A percentile compares a stretch with the other conserved stretches of the same genome.
Evolutionary conservation across 371 early-diverging fungal species (phyloP).

Genomic region (Entomophthora muscae): DNA sequence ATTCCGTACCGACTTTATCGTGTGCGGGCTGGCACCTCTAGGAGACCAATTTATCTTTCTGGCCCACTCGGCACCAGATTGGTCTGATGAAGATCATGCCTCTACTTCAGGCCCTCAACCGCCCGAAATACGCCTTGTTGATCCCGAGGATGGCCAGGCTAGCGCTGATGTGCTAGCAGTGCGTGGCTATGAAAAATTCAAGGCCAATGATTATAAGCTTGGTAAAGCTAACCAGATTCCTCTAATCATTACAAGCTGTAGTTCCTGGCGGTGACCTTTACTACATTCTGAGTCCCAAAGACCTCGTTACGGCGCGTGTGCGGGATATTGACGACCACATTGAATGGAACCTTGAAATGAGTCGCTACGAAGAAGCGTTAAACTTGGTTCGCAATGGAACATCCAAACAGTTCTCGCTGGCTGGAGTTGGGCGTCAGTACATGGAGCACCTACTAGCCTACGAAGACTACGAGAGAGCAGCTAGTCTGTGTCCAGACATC

Average conservation of each 20-base stretch:
- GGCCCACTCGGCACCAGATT: slow-evolving; percentile 30
- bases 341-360: slow-evolving; percentile 69
- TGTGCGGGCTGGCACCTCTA: slow-evolving; percentile 75
- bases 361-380: slow-evolving; percentile 64
- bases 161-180: slow-evolving; percentile 71
- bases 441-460: slow-evolving; percentile 49
- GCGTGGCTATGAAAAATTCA: slow-evolving; percentile 63
- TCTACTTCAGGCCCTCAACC: slow-evolving; percentile 28
- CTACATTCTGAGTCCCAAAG: slow-evolving; percentile 81
- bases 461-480: slow-evolving; percentile 51
- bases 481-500: slow-evolving; percentile 42
- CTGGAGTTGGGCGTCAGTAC: slow-evolving; percentile 69
- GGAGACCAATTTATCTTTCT: slow-evolving; percentile 54
- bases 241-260: not conserved
- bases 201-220: slow-evolving; percentile 81
- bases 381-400: too few species aligned
- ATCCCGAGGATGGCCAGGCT: slow-evolving; percentile 54
- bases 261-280: slow-evolving; percentile 45
- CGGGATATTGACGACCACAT: slow-evolving; percentile 81
- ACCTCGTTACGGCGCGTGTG: slow-evolving; percentile 71
- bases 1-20: slow-evolving; percentile 71
- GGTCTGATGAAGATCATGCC: not conserved
- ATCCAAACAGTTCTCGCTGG: too few species aligned
- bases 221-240: slow-evolving; percentile 11
- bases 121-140: slow-evolving; percentile 81